Evolutionary conservation across 176 grass and related monocot genomes (phyloP).

Genomic region (Lolium perenne): DNA sequence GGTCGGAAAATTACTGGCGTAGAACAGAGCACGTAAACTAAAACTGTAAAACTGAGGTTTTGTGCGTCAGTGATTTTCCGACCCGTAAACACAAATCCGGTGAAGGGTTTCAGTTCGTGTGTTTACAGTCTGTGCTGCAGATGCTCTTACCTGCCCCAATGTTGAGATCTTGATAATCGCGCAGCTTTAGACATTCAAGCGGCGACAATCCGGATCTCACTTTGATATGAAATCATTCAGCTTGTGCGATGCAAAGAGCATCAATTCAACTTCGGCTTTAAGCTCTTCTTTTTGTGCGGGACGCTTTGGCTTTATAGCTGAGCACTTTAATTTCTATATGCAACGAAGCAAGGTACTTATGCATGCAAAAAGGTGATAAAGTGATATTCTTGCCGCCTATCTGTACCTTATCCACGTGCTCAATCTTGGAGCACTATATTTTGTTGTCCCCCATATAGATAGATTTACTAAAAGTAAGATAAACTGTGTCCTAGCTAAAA

Average conservation of each 20-base stretch:
- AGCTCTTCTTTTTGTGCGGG: slow-evolving; percentile 13
- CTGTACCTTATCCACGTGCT: not conserved
- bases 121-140: too few species aligned
- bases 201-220: not conserved
- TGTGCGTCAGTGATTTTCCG: too few species aligned
- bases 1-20: too few species aligned
- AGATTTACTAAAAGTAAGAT: not conserved
- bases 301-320: slow-evolving; percentile 13
- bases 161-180: too few species aligned
- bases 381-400: not conserved
- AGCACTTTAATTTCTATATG: slow-evolving; percentile 15
- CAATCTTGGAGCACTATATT: not conserved
- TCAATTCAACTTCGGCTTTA: not conserved
- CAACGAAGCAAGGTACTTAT: slow-evolving; percentile 32
- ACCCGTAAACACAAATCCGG: too few species aligned
- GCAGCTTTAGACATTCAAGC: not conserved
- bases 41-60: too few species aligned
- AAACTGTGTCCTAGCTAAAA: not conserved
- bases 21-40: too few species aligned
- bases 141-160: too few species aligned
- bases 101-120: too few species aligned
- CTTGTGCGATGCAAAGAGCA: not conserved
- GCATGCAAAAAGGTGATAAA: slow-evolving; percentile 28
- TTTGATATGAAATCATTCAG: not conserved
- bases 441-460: not conserved